phyloP scores from a whole-genome alignment of 768 basidiomycete genomes.

The Pulveroboletus ravenelii region DNA sequence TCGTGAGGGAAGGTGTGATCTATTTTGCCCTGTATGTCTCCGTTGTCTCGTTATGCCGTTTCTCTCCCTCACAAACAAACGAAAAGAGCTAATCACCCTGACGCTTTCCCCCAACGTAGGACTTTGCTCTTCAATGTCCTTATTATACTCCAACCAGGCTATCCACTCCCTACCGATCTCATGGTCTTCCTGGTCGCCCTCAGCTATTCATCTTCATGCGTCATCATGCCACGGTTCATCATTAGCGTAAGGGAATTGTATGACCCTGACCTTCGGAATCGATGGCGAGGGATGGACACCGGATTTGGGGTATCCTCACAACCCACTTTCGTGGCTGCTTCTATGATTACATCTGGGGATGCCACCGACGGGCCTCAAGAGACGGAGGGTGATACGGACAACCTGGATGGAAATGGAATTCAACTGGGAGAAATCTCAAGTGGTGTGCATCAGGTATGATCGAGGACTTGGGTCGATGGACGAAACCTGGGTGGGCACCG shows the following conservation, averaged over 20 bases:
- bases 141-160: background rate
- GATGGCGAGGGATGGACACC: conserved; percentile 5
- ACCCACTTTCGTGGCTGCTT: background rate
- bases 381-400: background rate
- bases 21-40: conserved; percentile 15
- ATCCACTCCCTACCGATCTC: background rate
- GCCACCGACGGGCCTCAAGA: no score
- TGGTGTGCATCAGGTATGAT: background rate
- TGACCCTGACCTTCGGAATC: background rate
- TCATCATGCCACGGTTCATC: conserved; percentile 15
- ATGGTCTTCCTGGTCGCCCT: background rate
- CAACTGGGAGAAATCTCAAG: background rate
- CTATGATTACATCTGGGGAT: background rate
- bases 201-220: background rate
- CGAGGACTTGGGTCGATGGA: background rate
- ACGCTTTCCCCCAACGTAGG: background rate
- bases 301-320: conserved; percentile 5
- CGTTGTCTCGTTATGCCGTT: background rate
- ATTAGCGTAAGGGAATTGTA: conserved; percentile 9
- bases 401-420: background rate
- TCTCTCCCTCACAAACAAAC: background rate
- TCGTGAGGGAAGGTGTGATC: conserved; percentile 7
- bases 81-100: background rate
- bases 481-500: no score
- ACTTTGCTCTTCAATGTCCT: conserved; percentile 5